Conservation (phyloP, 257 asterid genomes). For the Schizonepeta tenuifolia region DNA sequence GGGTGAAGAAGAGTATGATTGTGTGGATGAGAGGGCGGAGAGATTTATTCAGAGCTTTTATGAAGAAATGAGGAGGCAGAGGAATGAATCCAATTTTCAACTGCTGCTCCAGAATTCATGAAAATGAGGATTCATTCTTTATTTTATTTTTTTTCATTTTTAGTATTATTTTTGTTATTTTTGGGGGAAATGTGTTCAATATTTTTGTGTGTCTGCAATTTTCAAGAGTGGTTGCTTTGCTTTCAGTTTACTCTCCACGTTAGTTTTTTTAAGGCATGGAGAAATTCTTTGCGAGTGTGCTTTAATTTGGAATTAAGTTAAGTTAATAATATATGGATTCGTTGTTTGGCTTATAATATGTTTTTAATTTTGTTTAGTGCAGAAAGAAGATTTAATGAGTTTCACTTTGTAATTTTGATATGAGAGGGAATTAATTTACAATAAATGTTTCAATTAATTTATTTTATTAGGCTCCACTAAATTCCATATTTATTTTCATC, state of each 20-base stretch:
- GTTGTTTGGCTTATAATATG: background rate
- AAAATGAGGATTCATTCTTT: background rate
- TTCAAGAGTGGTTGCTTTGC: background rate
- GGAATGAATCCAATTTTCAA: conserved; percentile 35
- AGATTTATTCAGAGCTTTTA: conserved; percentile 72
- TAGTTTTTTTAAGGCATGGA: background rate
- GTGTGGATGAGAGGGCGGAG: conserved; percentile 83
- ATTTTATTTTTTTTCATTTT: background rate
- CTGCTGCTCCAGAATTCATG: conserved; percentile 26
- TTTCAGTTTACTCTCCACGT: background rate
- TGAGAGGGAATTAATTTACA: too few species aligned
- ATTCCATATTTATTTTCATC: too few species aligned
- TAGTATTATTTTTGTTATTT: background rate
- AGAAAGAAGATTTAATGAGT: too few species aligned
- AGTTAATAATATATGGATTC: background rate
- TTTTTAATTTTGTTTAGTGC: background rate
- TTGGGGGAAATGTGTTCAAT: background rate
- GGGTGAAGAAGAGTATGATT: conserved; percentile 37
- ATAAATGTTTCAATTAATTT: too few species aligned
- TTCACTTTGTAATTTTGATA: too few species aligned
- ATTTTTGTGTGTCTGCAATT: background rate
- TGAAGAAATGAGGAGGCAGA: conserved; percentile 74
- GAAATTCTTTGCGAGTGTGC: background rate
- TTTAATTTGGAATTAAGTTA: background rate
- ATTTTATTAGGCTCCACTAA: too few species aligned